A percentile compares a stretch with the other conserved stretches of the same genome.
phyloP scores from a whole-genome alignment of 2,329 filamentous ascomycete species.

The Pseudocercospora cruenta region DNA sequence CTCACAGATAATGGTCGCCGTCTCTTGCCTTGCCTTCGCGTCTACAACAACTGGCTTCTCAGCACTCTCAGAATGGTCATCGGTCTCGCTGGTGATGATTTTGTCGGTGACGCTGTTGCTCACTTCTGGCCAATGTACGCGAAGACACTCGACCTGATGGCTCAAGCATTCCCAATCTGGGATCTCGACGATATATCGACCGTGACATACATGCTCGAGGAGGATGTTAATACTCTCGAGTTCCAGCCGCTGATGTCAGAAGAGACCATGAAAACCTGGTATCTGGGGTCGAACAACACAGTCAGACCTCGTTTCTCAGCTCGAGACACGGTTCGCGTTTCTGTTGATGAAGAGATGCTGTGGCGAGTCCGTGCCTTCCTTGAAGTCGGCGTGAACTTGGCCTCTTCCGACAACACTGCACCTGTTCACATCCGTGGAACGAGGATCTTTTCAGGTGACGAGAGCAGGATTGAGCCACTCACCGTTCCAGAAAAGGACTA shows the following conservation, averaged over 20 bases:
- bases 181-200: slow-evolving; percentile 52
- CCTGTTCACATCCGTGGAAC: slow-evolving; percentile 29
- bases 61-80: slow-evolving; percentile 59
- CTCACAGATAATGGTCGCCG: slow-evolving; percentile 44
- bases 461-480: slow-evolving; percentile 31
- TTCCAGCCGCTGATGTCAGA: slow-evolving; percentile 59
- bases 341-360: slow-evolving; percentile 68
- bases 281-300: slow-evolving; percentile 45
- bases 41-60: slow-evolving; percentile 71
- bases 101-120: slow-evolving; percentile 61
- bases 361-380: slow-evolving; percentile 66
- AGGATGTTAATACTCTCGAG: slow-evolving; percentile 68
- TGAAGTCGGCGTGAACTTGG: slow-evolving; percentile 62
- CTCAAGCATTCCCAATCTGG: slow-evolving; percentile 59
- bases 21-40: slow-evolving; percentile 65
- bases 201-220: slow-evolving; percentile 66
- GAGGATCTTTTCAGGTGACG: slow-evolving; percentile 33
- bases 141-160: slow-evolving; percentile 62
- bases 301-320: slow-evolving; percentile 60
- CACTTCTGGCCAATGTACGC: slow-evolving; percentile 69
- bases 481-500: slow-evolving; percentile 46
- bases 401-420: slow-evolving; percentile 50
- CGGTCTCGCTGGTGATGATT: slow-evolving; percentile 57
- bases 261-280: slow-evolving; percentile 57
- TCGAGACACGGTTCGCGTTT: slow-evolving; percentile 54